A percentile compares a stretch with the other conserved stretches of the same genome.
phyloP scores from a whole-genome alignment of 495 filamentous ascomycete species.

The Collariella sp. region DNA sequence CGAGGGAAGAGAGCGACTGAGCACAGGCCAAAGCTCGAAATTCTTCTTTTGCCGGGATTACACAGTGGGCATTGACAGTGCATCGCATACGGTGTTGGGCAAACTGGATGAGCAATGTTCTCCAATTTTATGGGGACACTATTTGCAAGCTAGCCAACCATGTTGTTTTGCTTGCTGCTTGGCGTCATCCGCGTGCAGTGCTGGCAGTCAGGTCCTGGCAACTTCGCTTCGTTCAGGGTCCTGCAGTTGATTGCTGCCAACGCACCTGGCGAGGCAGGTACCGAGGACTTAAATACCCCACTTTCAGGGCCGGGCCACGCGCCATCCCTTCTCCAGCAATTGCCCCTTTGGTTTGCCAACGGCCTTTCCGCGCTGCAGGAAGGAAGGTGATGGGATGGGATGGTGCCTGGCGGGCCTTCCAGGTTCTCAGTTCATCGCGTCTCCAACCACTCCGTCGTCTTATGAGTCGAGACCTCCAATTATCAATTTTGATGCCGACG shows the following conservation, averaged over 20 bases:
- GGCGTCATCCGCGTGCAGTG: conserved; percentile 1
- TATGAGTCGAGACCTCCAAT: too few species aligned
- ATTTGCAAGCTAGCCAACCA: conserved; percentile 7
- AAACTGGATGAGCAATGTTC: conserved; percentile 7
- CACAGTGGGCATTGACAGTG: not conserved
- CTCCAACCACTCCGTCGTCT: not conserved
- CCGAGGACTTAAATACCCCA: conserved; percentile 10
- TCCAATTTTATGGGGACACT: not conserved
- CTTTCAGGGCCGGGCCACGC: conserved; percentile 21
- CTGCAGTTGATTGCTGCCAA: not conserved
- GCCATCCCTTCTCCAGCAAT: conserved; percentile 16
- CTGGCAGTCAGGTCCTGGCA: not conserved
- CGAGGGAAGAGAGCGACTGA: not conserved
- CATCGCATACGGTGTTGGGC: too few species aligned
- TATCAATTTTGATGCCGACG: too few species aligned
- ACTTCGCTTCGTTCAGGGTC: not conserved
- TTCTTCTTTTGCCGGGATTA: not conserved
- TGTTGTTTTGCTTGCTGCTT: not conserved
- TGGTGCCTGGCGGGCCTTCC: not conserved
- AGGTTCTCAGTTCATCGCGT: not conserved
- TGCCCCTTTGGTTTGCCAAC: conserved; percentile 20
- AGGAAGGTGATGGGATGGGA: not conserved
- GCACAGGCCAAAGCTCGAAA: conserved; percentile 1
- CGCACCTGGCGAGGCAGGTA: not conserved
- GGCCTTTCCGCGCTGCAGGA: conserved; percentile 9